These are phyloP conservation scores for Vitis vinifera DNA, from an alignment of 164 flowering plant genomes.

Conservation along the genomic window ASM3070453v1 NC_081808.1:15860001-15860500, in stretches of 20 bases:
- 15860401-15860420: constrained; percentile 72
- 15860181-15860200: too few relatives aligned
- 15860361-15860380: constrained; percentile 85
- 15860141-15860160: too few relatives aligned
- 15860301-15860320: constrained; percentile 4
- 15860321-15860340: constrained; percentile 74
- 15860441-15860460: constrained; percentile 92
- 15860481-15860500: constrained; percentile 64
- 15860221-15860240: neutral
- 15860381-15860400: constrained; percentile 90
- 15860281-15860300: neutral
- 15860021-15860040: too few relatives aligned
- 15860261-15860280: neutral
- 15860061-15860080: too few relatives aligned
- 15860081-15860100: too few relatives aligned
- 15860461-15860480: constrained; percentile 92
- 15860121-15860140: too few relatives aligned
- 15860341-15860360: constrained; percentile 95
- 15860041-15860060: too few relatives aligned
- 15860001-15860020: too few relatives aligned
- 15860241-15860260: neutral
- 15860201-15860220: too few relatives aligned
- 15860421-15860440: constrained; percentile 74
- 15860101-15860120: too few relatives aligned
- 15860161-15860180: too few relatives aligned